Percentiles rank a stretch among this genome's conserved stretches.
These are phyloP conservation scores for Naumovozyma baii DNA, from an alignment of 805 yeast genomes.

Conservation along the genomic window DNA sequence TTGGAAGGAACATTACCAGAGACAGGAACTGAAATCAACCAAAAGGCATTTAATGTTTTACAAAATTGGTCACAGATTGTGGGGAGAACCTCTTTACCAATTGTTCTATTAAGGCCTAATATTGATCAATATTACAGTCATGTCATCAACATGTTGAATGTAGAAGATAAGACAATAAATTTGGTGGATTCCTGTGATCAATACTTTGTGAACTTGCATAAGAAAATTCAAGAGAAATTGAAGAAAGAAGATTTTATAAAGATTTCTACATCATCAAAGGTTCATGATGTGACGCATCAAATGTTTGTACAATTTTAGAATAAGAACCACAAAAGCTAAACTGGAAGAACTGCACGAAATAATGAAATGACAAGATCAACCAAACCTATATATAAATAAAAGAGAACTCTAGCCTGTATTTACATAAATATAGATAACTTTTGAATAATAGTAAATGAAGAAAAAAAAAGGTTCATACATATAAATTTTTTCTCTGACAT, in stretches of 20 bases:
- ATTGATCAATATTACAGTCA: conserved; percentile 23
- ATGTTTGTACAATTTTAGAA: conserved; percentile 27
- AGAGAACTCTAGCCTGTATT: conserved; percentile 1
- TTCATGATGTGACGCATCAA: conserved; percentile 26
- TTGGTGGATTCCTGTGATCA: conserved; percentile 52
- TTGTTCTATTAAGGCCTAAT: conserved; percentile 25
- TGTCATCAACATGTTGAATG: conserved; percentile 44
- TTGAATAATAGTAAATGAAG: too few relatives aligned
- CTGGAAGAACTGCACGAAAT: too few relatives aligned
- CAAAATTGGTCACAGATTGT: conserved; percentile 33
- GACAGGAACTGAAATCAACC: conserved; percentile 57
- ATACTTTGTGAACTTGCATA: conserved; percentile 60
- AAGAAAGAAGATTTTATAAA: conserved; percentile 36
- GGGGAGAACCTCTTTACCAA: conserved; percentile 17
- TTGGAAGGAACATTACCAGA: conserved; percentile 50
- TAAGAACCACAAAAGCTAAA: too few relatives aligned
- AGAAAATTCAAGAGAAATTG: conserved; percentile 43
- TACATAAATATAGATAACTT: too few relatives aligned
- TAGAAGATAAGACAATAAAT: conserved; percentile 61
- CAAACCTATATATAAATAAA: not conserved
- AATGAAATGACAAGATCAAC: too few relatives aligned
- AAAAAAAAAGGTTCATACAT: too few relatives aligned
- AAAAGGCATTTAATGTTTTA: conserved; percentile 56
- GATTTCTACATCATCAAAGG: conserved; percentile 10
- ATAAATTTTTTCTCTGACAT: too few relatives aligned